Base-by-base conservation (phyloP, 176 grass and related monocot species). In the Typha latifolia region DNA sequence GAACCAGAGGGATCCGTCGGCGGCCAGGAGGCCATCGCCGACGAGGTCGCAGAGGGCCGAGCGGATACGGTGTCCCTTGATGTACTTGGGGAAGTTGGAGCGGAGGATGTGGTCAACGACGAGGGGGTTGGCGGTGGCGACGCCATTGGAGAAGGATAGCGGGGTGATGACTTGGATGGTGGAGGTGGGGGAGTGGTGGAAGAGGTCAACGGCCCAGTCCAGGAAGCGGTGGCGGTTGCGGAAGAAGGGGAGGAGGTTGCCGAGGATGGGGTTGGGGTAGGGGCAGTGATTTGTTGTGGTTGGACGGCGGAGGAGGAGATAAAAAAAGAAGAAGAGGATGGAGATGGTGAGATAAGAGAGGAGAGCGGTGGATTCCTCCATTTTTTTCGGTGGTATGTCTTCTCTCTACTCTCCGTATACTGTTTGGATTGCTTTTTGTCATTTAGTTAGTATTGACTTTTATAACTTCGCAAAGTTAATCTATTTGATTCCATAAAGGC, bases 171-270 rank as follows among this genome's bases (percentile, higher is more conserved):
- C 82, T 62, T 88, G 74, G 67, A 92, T 77, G 51, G 85, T 92
- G 79, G 32, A 77, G 14, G 82, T 15, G 5, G 89, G 89, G 43
- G 84, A 62, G 9, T 26, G 69, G 22, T 72, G 66, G 37, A 92
- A 68, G 51, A 78, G 79, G 61, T 81, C 85, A 11, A 85, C 77
- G 66, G 69, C 76, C 89, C 89, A 92, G 85, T 92, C 89, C 63
- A 88, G 85, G 72, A 92, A 82, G 55, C 85, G 85, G 72, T 82
- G 81, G 57, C 78, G 77, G 76, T 92, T 92, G 68, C 69, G 75
- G 75, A 85, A 27, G 26, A 88, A 34, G 3, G 81, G 82, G 34
- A 85, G 27, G 14, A 71, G 2, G 73, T 92, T 82, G 49, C 89
- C 89, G 14, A 88, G 21, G 12, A 88, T 9, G 12, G 62, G 82